Evolutionary conservation across 2,329 filamentous ascomycete genomes (phyloP).

Genomic region (Fusarium phyllophilum): DNA sequence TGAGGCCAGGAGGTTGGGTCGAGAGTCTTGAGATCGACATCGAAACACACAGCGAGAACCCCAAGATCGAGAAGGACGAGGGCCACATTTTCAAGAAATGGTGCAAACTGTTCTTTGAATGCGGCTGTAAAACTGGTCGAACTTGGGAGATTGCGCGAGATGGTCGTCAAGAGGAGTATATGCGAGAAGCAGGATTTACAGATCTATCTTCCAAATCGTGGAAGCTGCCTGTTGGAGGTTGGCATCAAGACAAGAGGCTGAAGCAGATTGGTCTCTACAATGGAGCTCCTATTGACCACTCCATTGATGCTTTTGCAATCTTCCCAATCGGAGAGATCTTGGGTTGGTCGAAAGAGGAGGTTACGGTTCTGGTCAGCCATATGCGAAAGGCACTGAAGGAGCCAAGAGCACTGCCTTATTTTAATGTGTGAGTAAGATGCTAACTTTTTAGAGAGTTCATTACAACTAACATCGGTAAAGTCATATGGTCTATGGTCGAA

Average conservation of each 20-base stretch:
- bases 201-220: constrained; percentile 26
- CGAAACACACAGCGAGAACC: constrained; percentile 27
- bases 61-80: constrained; percentile 20
- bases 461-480: neutral
- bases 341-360: constrained; percentile 27
- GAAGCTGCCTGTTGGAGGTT: constrained; percentile 24
- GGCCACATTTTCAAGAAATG: constrained; percentile 35
- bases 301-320: constrained; percentile 29
- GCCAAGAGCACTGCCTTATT: neutral
- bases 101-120: constrained; percentile 35
- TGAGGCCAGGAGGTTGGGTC: constrained; percentile 50
- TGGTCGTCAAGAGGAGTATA: constrained; percentile 32
- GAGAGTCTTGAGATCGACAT: constrained; percentile 36
- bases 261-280: constrained; percentile 31
- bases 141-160: constrained; percentile 41
- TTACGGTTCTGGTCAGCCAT: constrained; percentile 17
- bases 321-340: constrained; percentile 26
- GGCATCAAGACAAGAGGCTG: constrained; percentile 30
- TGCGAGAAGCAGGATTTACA: constrained; percentile 33
- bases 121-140: constrained; percentile 40
- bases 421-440: neutral
- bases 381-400: constrained; percentile 26
- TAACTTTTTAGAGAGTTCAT: neutral
- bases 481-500: constrained; percentile 27
- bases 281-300: constrained; percentile 21